These are phyloP conservation scores for Talaromyces sp. DNA, from an alignment of 2,329 filamentous ascomycete species.

Conservation along the genomic window DNA sequence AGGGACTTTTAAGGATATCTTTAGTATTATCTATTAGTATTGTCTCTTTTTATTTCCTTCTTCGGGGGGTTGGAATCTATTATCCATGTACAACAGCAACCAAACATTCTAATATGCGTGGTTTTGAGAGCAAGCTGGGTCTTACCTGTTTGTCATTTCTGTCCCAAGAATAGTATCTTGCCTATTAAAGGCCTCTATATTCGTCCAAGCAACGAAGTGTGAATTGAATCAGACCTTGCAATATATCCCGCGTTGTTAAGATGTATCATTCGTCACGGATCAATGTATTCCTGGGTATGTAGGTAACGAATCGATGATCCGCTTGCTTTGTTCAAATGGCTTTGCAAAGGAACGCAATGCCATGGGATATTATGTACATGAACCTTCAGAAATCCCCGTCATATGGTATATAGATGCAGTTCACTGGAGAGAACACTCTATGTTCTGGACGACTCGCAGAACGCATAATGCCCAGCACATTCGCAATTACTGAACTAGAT, in stretches of 20 bases:
- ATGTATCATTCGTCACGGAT: not conserved
- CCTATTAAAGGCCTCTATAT: not conserved
- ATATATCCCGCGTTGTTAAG: no score
- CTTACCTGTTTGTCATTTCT: no score
- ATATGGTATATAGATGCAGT: slow-evolving; percentile 3
- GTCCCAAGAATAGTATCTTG: not conserved
- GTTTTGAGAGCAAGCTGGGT: not conserved
- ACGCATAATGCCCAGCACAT: not conserved
- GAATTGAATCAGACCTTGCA: no score
- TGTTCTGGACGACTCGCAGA: not conserved
- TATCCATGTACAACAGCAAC: not conserved
- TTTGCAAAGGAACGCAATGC: not conserved
- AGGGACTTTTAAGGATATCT: not conserved
- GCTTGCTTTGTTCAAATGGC: not conserved
- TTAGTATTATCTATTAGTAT: not conserved
- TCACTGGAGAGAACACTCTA: not conserved
- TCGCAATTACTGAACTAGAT: not conserved
- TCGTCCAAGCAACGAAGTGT: not conserved
- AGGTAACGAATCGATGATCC: not conserved
- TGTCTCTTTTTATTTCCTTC: not conserved
- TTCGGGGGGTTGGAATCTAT: not conserved
- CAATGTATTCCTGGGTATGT: not conserved
- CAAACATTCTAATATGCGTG: not conserved
- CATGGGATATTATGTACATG: not conserved
- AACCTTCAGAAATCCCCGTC: not conserved